Evolutionary conservation across 139 green algal genomes (phyloP), one percentile per base, ranked within the genome.

Genomic region (Penium margaritaceum): DNA sequence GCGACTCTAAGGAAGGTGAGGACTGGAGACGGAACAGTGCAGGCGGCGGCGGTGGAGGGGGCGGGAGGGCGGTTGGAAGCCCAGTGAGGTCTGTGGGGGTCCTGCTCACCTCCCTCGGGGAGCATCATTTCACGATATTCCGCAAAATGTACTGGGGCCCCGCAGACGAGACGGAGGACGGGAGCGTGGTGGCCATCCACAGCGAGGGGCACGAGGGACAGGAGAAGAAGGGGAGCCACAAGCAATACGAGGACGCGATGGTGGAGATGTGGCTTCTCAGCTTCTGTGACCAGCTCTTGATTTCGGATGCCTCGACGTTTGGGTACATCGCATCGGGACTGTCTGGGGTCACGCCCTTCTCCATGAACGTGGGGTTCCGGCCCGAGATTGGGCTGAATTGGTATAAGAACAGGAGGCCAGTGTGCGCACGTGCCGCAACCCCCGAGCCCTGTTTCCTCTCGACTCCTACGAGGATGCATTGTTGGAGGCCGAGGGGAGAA

Each of bases 221-320:
- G 35, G 65, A 73, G 47, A n/a, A n/a, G n/a, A 58, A n/a, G 9
- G 47, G n/a, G 14, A 58, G 29, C 17, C 53, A 39, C n/a, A 58
- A n/a, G 47, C 47, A 58, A n/a, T n/a, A 58, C 6, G 47, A 58
- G 47, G 29, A 58, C n/a, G 47, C 47, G 1, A 33, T 58, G n/a
- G n/a, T 58, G 27, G 47, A 58, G 29, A 58, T 58, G 47, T 58
- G 47, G 47, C 47, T 58, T 21, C 47, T 58, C 47, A 58, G 47
- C 47, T 58, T 58, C 47, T 74, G 69, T 24, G 69, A 76, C 37
- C 7, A 67, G 47, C 51, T 76, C 3, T 34, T 76, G 46, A 74
- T 53, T 17, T 63, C 34, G 27, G 69, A 76, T 9, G 35, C 29
- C 34, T 76, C 69, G 58, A 57, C 69, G 37, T 76, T 76, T 36